phyloP scores from a whole-genome alignment of 2,329 filamentous ascomycete genomes.

The Amesomyces nigricolor region DNA sequence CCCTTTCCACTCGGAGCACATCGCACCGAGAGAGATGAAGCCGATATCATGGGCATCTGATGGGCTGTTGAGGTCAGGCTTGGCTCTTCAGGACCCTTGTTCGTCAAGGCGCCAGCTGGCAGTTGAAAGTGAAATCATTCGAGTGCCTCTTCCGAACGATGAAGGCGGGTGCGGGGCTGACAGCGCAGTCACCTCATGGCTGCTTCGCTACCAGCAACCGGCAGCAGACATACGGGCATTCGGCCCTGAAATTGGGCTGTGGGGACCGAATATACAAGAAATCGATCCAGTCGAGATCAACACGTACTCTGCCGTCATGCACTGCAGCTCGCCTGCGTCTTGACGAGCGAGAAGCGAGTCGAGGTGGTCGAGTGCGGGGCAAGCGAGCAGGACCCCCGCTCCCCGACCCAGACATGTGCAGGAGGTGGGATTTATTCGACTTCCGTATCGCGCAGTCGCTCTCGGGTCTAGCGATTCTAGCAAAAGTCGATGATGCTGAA shows the following conservation, averaged over 20 bases:
- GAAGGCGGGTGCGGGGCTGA: too few relatives aligned
- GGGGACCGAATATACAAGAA: conserved; percentile 8
- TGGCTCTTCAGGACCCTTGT: background rate
- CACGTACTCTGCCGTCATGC: conserved; percentile 23
- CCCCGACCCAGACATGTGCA: background rate
- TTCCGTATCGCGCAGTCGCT: too few relatives aligned
- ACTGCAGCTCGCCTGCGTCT: conserved; percentile 10
- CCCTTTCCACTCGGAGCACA: too few relatives aligned
- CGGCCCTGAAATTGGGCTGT: conserved; percentile 11
- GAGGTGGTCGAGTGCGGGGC: conserved; percentile 13
- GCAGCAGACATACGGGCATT: background rate
- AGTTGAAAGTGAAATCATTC: conserved; percentile 3
- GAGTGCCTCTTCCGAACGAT: background rate
- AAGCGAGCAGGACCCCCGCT: conserved; percentile 4
- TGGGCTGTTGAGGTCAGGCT: background rate
- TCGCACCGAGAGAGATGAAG: too few relatives aligned
- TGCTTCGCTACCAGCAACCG: too few relatives aligned
- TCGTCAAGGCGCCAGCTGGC: conserved; percentile 3
- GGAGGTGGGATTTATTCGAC: background rate
- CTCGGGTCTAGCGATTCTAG: too few relatives aligned
- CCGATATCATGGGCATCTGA: too few relatives aligned
- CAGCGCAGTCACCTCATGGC: too few relatives aligned
- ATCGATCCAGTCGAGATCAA: conserved; percentile 23
- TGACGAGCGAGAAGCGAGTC: conserved; percentile 1
- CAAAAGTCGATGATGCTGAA: too few relatives aligned